These are phyloP conservation scores for Globisporangium mamillatum DNA, from an alignment of 352 stramenopile species.

Conservation along the genomic window DNA sequence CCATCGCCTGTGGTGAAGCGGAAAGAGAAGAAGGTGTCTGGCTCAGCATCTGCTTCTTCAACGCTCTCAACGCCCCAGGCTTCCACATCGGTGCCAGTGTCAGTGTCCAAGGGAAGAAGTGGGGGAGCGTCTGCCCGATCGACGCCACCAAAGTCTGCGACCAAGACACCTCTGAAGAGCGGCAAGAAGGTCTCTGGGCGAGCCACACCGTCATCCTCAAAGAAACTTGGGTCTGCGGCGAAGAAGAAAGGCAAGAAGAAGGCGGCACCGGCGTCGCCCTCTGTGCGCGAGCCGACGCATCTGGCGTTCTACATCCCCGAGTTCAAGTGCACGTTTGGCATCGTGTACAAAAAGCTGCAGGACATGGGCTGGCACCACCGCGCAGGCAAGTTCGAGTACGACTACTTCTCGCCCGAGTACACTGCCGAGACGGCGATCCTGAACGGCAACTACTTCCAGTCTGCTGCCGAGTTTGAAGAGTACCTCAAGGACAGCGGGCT, in stretches of 20 bases:
- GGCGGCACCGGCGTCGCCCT: background rate
- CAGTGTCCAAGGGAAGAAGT: conserved; percentile 1
- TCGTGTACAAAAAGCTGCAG: conserved; percentile 62
- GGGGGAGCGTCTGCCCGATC: background rate
- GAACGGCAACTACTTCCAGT: conserved; percentile 70
- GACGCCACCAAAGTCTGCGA: conserved; percentile 20
- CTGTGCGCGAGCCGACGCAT: conserved; percentile 14
- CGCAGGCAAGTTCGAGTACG: conserved; percentile 66
- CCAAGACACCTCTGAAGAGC: conserved; percentile 23
- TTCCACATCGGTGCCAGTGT: background rate
- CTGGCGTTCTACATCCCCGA: conserved; percentile 52
- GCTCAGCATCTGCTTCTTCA: background rate
- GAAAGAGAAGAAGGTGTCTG: conserved; percentile 19
- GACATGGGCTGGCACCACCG: conserved; percentile 57
- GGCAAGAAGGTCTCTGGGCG: conserved; percentile 24
- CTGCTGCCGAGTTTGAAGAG: conserved; percentile 46
- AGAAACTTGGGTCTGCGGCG: conserved; percentile 10
- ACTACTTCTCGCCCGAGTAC: conserved; percentile 78
- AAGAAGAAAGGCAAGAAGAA: conserved; percentile 24
- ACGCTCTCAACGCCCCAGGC: background rate
- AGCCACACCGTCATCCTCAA: conserved; percentile 7
- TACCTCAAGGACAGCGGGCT: conserved; percentile 56
- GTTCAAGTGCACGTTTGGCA: conserved; percentile 68
- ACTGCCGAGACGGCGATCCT: conserved; percentile 46
- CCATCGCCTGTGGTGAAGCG: conserved; percentile 37